phyloP scores from a whole-genome alignment of 352 stramenopile species.

The Phytophthora fragariae region DNA sequence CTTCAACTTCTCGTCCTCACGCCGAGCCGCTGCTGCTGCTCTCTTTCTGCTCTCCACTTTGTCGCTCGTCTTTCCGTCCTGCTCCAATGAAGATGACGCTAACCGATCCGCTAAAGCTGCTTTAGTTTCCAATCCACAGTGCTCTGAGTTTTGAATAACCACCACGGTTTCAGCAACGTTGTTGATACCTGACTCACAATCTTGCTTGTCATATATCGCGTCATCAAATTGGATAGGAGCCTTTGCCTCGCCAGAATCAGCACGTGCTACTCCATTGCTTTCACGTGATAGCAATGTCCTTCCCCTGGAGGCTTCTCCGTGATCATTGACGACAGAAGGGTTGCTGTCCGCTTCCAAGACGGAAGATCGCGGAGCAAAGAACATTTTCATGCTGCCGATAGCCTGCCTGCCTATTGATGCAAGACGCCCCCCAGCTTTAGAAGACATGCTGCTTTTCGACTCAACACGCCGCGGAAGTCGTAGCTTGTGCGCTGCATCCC shows the following conservation, averaged over 20 bases:
- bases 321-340: constrained; percentile 9
- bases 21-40: constrained; percentile 19
- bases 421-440: neutral
- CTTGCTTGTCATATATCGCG: constrained; percentile 1
- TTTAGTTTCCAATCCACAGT: constrained; percentile 7
- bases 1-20: constrained; percentile 32
- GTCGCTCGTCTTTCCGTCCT: constrained; percentile 28
- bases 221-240: constrained; percentile 26
- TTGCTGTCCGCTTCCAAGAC: constrained; percentile 32
- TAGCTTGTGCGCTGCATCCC: constrained; percentile 11
- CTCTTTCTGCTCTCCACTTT: constrained; percentile 29
- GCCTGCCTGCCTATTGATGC: constrained; percentile 21
- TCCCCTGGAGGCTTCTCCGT: neutral
- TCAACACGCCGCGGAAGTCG: constrained; percentile 8
- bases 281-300: constrained; percentile 29
- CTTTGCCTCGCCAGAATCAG: constrained; percentile 27
- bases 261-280: constrained; percentile 8
- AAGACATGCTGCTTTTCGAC: constrained; percentile 14
- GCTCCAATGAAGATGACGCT: constrained; percentile 1
- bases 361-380: constrained; percentile 32
- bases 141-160: constrained; percentile 20
- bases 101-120: neutral
- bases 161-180: constrained; percentile 5
- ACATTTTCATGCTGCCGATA: constrained; percentile 27
- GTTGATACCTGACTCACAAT: neutral